These are phyloP conservation scores for Dysphania ambrosioides DNA, from an alignment of 148 eudicot species.

Conservation along the genomic window DNA sequence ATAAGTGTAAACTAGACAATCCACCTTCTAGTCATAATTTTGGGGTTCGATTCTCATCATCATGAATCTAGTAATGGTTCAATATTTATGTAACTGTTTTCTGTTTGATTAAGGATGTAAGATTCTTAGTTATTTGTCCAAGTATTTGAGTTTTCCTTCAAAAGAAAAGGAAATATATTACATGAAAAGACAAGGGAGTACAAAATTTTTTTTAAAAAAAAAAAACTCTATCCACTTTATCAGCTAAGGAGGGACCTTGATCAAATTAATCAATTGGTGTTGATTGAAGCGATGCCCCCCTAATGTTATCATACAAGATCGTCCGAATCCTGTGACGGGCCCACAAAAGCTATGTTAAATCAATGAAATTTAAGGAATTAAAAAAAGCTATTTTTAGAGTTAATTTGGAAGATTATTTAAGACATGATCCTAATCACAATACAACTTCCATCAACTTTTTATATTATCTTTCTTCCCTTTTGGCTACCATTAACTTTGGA, in stretches of 20 bases:
- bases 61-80: too few species aligned
- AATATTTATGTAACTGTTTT: too few species aligned
- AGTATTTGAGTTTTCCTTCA: too few species aligned
- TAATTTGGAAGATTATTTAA: constrained; percentile 2
- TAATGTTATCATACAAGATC: constrained; percentile 21
- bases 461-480: constrained; percentile 22
- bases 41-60: too few species aligned
- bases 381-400: constrained; percentile 6
- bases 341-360: constrained; percentile 22
- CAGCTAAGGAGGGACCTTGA: constrained; percentile 13
- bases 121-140: too few species aligned
- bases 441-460: constrained; percentile 25
- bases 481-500: constrained; percentile 20
- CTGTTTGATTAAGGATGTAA: too few species aligned
- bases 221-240: too few species aligned
- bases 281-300: constrained; percentile 21
- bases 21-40: too few species aligned
- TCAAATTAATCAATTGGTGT: constrained; percentile 11
- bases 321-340: constrained; percentile 16
- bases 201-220: too few species aligned
- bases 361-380: constrained; percentile 17
- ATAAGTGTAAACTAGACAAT: too few species aligned
- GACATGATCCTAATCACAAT: constrained; percentile 21
- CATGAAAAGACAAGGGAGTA: too few species aligned
- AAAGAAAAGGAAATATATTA: too few species aligned